Conservation (phyloP, 1,139 yeast species). For the Diutina mesorugosa region DNA sequence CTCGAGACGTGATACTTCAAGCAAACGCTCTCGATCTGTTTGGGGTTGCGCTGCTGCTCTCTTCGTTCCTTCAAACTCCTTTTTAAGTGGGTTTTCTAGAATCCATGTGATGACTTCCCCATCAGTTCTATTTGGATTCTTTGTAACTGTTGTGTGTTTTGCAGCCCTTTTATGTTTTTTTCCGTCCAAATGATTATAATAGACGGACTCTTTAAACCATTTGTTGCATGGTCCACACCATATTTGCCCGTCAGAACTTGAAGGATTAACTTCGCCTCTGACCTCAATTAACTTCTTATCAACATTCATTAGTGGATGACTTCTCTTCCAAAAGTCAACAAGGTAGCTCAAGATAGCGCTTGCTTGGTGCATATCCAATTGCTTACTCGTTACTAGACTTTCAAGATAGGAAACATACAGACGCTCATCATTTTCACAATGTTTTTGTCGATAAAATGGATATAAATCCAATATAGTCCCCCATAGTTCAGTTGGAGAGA, state of each 20-base stretch:
- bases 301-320: background rate
- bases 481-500: background rate
- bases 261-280: background rate
- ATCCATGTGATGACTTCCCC: background rate
- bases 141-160: background rate
- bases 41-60: slow-evolving; percentile 59
- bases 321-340: background rate
- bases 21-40: slow-evolving; percentile 59
- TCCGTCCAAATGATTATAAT: slow-evolving; percentile 56
- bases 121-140: background rate
- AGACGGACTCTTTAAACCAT: slow-evolving; percentile 53
- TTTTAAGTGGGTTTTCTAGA: background rate
- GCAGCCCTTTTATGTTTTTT: slow-evolving; percentile 58
- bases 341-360: background rate
- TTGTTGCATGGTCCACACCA: slow-evolving; percentile 60
- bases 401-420: background rate
- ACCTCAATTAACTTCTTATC: background rate
- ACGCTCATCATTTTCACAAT: background rate
- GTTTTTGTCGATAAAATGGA: background rate
- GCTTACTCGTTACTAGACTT: background rate
- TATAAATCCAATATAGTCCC: background rate
- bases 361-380: background rate
- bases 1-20: slow-evolving; percentile 28
- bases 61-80: slow-evolving; percentile 27
- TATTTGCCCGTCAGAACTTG: background rate